A percentile compares a stretch with the other conserved stretches of the same genome.
phyloP scores from a whole-genome alignment of 2,329 filamentous ascomycete species.

The Fusarium setosum region DNA sequence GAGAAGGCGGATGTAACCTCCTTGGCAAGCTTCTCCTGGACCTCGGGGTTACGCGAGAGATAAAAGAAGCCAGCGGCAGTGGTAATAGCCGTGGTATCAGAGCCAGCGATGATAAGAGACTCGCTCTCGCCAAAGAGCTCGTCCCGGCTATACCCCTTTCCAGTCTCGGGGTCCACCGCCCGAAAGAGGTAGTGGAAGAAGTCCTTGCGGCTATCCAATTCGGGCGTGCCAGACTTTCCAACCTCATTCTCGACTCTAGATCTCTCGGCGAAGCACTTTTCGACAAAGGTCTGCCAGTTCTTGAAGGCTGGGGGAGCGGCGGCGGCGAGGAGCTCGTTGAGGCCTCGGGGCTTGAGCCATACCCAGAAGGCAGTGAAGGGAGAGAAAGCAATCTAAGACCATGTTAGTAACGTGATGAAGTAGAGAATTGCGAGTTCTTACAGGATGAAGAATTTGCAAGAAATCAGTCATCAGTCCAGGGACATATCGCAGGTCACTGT shows the following conservation, averaged over 20 bases:
- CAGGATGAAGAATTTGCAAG: constrained; percentile 22
- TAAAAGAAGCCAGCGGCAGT: constrained; percentile 36
- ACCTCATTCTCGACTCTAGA: constrained; percentile 17
- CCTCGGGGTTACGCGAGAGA: constrained; percentile 14
- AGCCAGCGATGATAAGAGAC: constrained; percentile 37
- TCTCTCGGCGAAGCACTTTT: constrained; percentile 31
- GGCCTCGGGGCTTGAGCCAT: constrained; percentile 40
- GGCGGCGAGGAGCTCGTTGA: constrained; percentile 31
- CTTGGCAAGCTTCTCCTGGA: constrained; percentile 17
- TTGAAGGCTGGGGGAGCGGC: constrained; percentile 30
- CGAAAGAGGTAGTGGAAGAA: constrained; percentile 40
- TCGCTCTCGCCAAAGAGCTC: constrained; percentile 42
- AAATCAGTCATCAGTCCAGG: constrained; percentile 28
- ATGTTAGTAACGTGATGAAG: neutral
- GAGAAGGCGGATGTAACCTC: constrained; percentile 24
- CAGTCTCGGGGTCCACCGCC: constrained; percentile 37
- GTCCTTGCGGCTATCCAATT: constrained; percentile 30
- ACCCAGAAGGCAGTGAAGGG: constrained; percentile 35
- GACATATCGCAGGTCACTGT: constrained; percentile 25
- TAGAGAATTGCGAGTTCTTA: neutral
- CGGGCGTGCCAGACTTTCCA: neutral
- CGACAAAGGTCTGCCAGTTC: constrained; percentile 34
- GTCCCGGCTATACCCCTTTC: constrained; percentile 32
- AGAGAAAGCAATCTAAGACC: constrained; percentile 33
- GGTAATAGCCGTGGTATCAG: constrained; percentile 31